Evolutionary conservation across 163 green algal species (phyloP).

Genomic region (Chloromonas sp.): DNA sequence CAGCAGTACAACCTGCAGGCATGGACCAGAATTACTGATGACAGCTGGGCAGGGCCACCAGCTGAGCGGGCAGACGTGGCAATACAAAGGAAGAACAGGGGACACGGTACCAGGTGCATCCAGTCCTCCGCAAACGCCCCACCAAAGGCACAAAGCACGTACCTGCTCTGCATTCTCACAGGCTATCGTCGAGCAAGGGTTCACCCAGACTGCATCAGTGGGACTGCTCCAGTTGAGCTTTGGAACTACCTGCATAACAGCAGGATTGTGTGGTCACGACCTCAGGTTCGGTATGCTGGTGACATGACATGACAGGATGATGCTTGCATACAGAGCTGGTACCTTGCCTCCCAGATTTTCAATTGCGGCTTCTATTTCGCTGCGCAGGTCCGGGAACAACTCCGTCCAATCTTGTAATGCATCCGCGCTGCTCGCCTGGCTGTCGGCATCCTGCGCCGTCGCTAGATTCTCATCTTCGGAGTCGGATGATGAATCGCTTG

Average conservation of each 20-base stretch:
- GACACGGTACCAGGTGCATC: neutral
- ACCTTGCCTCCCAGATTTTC: slow-evolving; percentile 58
- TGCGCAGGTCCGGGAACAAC: slow-evolving; percentile 39
- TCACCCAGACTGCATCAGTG: slow-evolving; percentile 86
- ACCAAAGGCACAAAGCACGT: neutral
- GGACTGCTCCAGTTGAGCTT: slow-evolving; percentile 93
- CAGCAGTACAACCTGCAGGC: slow-evolving; percentile 76
- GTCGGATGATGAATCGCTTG: too few relatives aligned
- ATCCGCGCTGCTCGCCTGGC: slow-evolving; percentile 1
- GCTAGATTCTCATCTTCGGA: neutral
- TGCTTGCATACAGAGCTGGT: too few relatives aligned
- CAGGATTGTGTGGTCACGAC: too few relatives aligned
- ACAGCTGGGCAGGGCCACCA: neutral
- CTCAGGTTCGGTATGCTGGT: too few relatives aligned
- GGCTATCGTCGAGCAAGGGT: slow-evolving; percentile 34
- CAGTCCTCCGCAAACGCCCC: neutral
- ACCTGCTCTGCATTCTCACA: slow-evolving; percentile 78
- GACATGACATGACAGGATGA: too few relatives aligned
- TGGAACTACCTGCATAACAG: slow-evolving; percentile 54
- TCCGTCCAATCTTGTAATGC: slow-evolving; percentile 21
- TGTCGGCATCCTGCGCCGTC: too few relatives aligned
- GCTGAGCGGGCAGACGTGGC: neutral
- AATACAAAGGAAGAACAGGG: neutral
- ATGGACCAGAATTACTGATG: neutral
- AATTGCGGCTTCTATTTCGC: slow-evolving; percentile 48